A percentile compares a stretch with the other conserved stretches of the same genome.
These are phyloP conservation scores for Naganishia sp. DNA, from an alignment of 1,284 basidiomycete species.

Conservation along the genomic window DNA sequence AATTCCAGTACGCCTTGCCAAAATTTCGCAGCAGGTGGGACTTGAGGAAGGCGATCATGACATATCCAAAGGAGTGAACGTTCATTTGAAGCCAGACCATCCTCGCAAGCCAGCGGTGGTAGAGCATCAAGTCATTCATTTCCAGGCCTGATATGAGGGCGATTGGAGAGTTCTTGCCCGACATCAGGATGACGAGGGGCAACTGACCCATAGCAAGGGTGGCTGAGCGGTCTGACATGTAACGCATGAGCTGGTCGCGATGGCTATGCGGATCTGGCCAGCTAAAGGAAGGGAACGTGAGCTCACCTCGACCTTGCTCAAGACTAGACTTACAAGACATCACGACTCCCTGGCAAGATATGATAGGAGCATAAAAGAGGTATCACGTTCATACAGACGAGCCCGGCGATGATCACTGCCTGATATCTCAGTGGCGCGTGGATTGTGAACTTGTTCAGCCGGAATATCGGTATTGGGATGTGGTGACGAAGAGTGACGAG, in stretches of 20 bases:
- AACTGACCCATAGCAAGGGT: slow-evolving; percentile 10
- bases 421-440: slow-evolving; percentile 18
- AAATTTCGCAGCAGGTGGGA: slow-evolving; percentile 19
- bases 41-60: slow-evolving; percentile 7
- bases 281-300: background rate
- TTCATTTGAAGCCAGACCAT: slow-evolving; percentile 25
- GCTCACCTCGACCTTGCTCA: background rate
- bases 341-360: slow-evolving; percentile 3
- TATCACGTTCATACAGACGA: slow-evolving; percentile 3
- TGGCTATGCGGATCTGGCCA: slow-evolving; percentile 17
- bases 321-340: slow-evolving; percentile 15
- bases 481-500: slow-evolving; percentile 8
- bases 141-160: slow-evolving; percentile 9
- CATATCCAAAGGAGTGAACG: slow-evolving; percentile 14
- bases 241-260: slow-evolving; percentile 19
- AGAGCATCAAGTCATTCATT: slow-evolving; percentile 21
- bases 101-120: slow-evolving; percentile 17
- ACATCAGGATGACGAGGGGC: slow-evolving; percentile 24
- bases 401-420: background rate
- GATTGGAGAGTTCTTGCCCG: slow-evolving; percentile 19
- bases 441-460: background rate
- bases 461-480: slow-evolving; percentile 8
- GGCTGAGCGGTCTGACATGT: slow-evolving; percentile 10
- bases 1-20: slow-evolving; percentile 22
- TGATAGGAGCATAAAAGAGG: slow-evolving; percentile 9